A percentile compares a stretch with the other conserved stretches of the same genome.
Evolutionary conservation across 192 early-diverging fungal genomes (phyloP).

Genomic region (Gaertneriomyces sp.): DNA sequence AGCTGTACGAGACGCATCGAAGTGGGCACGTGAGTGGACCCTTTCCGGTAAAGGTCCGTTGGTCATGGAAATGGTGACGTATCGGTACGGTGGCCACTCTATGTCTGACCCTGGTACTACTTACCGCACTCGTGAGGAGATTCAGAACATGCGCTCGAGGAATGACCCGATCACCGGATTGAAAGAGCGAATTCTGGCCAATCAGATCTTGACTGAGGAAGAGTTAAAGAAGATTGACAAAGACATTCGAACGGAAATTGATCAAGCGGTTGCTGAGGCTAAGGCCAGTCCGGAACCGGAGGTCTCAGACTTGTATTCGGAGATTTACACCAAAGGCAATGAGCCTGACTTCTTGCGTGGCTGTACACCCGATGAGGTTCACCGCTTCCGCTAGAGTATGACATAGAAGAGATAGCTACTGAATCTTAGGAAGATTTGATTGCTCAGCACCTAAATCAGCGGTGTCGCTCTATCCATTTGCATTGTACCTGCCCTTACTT

Average conservation of each 20-base stretch:
- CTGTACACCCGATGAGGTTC: constrained; percentile 75
- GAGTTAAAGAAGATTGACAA: constrained; percentile 94
- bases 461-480: too few species aligned
- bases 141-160: constrained; percentile 94
- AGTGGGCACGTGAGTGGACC: constrained; percentile 82
- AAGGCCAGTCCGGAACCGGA: constrained; percentile 76
- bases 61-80: constrained; percentile 93
- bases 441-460: too few species aligned
- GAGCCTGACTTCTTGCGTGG: constrained; percentile 74
- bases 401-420: too few species aligned
- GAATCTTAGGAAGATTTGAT: too few species aligned
- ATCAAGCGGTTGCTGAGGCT: constrained; percentile 78
- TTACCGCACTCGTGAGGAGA: constrained; percentile 98
- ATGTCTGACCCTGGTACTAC: constrained; percentile 99
- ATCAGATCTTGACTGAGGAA: constrained; percentile 69
- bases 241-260: constrained; percentile 79
- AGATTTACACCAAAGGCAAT: constrained; percentile 79
- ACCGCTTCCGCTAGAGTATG: constrained; percentile 31
- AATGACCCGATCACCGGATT: constrained; percentile 91
- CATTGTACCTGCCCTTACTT: too few species aligned
- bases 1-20: constrained; percentile 82
- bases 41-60: constrained; percentile 81
- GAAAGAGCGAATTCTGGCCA: constrained; percentile 77
- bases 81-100: constrained; percentile 99
- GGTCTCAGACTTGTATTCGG: constrained; percentile 65